Conservation (phyloP, 768 basidiomycete species). For the Leccinellum albellum region DNA sequence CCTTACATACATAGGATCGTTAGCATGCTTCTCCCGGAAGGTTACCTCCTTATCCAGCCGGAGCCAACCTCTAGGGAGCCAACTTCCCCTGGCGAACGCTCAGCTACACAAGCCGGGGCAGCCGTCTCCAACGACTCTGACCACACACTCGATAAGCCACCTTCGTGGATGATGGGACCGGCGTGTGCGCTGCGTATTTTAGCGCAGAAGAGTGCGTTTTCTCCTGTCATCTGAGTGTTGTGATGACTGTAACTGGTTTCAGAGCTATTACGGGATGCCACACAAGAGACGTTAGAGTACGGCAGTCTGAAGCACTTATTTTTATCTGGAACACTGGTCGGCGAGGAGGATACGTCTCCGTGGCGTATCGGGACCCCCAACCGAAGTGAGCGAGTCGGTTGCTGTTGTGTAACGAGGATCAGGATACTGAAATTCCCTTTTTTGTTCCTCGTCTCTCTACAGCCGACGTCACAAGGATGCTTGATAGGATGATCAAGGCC, state of each 20-base stretch:
- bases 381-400: constrained; percentile 3
- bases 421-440: not conserved
- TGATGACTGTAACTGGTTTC: not conserved
- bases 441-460: not conserved
- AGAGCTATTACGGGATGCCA: not conserved
- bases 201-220: not conserved
- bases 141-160: not conserved
- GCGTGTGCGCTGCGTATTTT: not conserved
- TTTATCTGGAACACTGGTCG: not conserved
- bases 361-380: constrained; percentile 19
- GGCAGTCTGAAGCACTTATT: not conserved
- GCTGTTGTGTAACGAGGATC: not conserved
- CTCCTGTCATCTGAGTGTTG: not conserved
- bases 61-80: not conserved
- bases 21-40: not conserved
- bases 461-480: not conserved
- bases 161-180: not conserved
- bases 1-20: not conserved
- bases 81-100: not conserved
- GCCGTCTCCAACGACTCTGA: not conserved
- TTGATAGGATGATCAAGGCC: not conserved
- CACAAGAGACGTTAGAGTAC: not conserved
- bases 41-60: not conserved
- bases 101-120: not conserved
- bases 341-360: constrained; percentile 9